phyloP scores from a whole-genome alignment of 805 yeast genomes.

The Yamadazyma insecticola region DNA sequence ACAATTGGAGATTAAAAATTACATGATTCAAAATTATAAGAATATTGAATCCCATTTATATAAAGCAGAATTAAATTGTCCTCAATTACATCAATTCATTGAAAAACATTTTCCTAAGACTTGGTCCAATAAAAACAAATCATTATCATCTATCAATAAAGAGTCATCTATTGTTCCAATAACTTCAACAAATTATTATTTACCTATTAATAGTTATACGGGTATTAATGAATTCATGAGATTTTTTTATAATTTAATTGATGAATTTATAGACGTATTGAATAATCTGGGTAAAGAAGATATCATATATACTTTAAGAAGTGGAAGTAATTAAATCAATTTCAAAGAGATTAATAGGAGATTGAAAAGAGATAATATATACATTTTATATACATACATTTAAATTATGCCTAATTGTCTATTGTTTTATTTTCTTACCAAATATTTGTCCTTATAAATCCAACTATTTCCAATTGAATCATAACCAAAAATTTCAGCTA shows the following conservation, averaged over 20 bases:
- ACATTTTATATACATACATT: no score
- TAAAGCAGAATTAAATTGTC: conserved; percentile 5
- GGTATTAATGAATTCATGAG: conserved; percentile 28
- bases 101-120: conserved; percentile 6
- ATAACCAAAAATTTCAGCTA: conserved; percentile 59
- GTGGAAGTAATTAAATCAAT: no score
- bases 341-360: no score
- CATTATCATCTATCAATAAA: not conserved
- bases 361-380: no score
- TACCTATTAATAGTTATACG: conserved; percentile 32
- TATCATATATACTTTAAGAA: conserved; percentile 13
- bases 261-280: conserved; percentile 27
- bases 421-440: conserved; percentile 10
- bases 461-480: conserved; percentile 65
- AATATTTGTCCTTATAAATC: conserved; percentile 70
- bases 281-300: conserved; percentile 9
- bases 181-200: conserved; percentile 17
- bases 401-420: not conserved
- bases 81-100: conserved; percentile 8
- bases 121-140: conserved; percentile 8
- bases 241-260: conserved; percentile 23
- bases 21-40: conserved; percentile 4
- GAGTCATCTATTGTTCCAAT: conserved; percentile 1
- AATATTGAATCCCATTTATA: conserved; percentile 2
- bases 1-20: conserved; percentile 1